Evolutionary conservation across 1,284 basidiomycete genomes (phyloP).

Genomic region (Prillingera fragicola): DNA sequence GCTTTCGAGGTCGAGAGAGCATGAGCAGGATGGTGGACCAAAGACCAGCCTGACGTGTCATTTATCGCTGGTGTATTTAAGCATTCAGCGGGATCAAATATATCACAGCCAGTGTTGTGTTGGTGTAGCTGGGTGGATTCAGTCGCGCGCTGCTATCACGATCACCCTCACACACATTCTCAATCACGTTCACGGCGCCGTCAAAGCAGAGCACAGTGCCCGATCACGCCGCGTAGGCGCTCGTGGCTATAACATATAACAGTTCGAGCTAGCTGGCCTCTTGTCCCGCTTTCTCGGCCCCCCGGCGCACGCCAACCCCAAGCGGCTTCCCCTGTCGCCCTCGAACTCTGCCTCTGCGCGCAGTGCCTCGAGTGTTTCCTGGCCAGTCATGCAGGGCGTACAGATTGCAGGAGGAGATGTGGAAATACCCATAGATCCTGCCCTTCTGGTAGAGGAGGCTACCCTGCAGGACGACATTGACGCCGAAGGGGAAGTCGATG

Average conservation of each 20-base stretch:
- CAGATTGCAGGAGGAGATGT: neutral
- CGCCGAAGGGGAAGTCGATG: slow-evolving; percentile 20
- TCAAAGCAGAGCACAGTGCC: no score
- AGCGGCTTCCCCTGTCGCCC: no score
- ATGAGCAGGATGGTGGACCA: no score
- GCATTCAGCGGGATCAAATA: slow-evolving; percentile 1
- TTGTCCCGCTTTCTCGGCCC: no score
- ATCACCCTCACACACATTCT: no score
- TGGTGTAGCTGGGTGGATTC: neutral
- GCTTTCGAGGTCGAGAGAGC: neutral
- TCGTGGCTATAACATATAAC: no score
- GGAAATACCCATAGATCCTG: slow-evolving; percentile 16
- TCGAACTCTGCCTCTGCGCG: no score
- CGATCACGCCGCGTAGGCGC: no score
- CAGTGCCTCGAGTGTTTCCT: slow-evolving; percentile 2
- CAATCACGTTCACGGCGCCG: no score
- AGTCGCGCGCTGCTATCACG: neutral
- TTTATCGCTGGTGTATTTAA: neutral
- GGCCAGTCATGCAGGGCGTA: no score
- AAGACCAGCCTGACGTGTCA: neutral
- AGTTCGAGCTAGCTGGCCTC: no score
- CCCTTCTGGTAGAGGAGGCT: slow-evolving; percentile 6
- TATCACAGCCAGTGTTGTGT: neutral
- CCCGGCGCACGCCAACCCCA: no score
- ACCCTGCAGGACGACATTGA: slow-evolving; percentile 16